These are phyloP conservation scores for Ensete glaucum DNA, from an alignment of 176 grass and related monocot genomes.

Conservation along the genomic window DNA sequence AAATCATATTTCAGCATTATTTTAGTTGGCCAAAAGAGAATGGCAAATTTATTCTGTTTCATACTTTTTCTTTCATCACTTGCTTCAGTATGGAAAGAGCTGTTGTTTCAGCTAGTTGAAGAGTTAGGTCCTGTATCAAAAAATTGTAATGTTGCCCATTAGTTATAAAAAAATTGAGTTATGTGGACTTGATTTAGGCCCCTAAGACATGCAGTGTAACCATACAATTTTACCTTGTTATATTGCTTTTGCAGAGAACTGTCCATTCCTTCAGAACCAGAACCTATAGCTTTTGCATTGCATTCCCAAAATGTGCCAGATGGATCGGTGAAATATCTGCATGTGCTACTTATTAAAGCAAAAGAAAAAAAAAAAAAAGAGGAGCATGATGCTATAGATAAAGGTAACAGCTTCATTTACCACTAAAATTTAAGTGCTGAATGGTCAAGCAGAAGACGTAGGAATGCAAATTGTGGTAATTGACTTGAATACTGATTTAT, in stretches of 20 bases:
- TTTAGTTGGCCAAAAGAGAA: not conserved
- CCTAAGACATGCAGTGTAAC: too few species aligned
- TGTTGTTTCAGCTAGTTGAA: conserved; percentile 74
- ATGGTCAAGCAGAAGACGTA: too few species aligned
- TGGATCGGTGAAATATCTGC: conserved; percentile 86
- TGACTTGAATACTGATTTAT: too few species aligned
- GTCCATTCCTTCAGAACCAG: conserved; percentile 97
- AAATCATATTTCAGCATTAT: too few species aligned
- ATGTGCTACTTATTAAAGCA: not conserved
- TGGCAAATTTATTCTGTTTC: not conserved
- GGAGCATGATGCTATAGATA: too few species aligned
- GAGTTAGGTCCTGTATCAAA: conserved; percentile 53
- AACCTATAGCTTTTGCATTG: conserved; percentile 98
- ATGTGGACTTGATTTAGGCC: too few species aligned
- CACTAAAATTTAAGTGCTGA: too few species aligned
- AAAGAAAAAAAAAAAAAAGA: too few species aligned
- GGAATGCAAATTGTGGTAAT: too few species aligned
- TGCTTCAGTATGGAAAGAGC: conserved; percentile 88
- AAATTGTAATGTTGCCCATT: too few species aligned
- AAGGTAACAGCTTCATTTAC: too few species aligned
- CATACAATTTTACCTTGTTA: conserved; percentile 53
- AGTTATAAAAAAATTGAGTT: too few species aligned
- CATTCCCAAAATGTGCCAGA: conserved; percentile 94
- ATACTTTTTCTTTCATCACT: conserved; percentile 94
- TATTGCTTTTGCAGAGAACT: conserved; percentile 94